phyloP scores from a whole-genome alignment of 495 filamentous ascomycete species.

The Evansstolkia leycettana region DNA sequence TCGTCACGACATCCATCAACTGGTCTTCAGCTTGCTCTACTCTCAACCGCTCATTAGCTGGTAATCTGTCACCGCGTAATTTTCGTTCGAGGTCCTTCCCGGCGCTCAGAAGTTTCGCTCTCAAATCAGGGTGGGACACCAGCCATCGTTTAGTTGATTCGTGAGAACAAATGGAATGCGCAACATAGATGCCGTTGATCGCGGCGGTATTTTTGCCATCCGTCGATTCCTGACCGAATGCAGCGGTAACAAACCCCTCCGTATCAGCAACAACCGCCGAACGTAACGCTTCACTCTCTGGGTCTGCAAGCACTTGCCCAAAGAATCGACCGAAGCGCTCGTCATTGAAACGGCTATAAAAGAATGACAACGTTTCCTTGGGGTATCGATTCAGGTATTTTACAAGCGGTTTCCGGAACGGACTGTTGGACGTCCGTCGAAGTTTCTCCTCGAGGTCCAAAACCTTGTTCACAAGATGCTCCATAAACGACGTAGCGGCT shows the following conservation, averaged over 20 bases:
- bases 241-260: conserved; percentile 51
- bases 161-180: conserved; percentile 55
- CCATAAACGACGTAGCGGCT: conserved; percentile 82
- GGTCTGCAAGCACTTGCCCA: conserved; percentile 72
- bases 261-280: conserved; percentile 62
- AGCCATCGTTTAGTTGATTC: conserved; percentile 54
- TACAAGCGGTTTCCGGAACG: conserved; percentile 84
- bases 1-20: conserved; percentile 74
- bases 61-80: conserved; percentile 54
- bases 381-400: conserved; percentile 91
- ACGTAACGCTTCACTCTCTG: conserved; percentile 61
- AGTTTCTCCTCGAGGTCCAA: conserved; percentile 78
- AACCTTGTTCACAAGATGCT: conserved; percentile 74
- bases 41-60: conserved; percentile 63
- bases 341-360: conserved; percentile 63
- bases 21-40: conserved; percentile 83
- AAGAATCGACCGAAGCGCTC: conserved; percentile 87
- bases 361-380: conserved; percentile 71
- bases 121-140: conserved; percentile 58
- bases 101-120: conserved; percentile 51
- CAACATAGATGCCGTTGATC: conserved; percentile 79
- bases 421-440: conserved; percentile 81
- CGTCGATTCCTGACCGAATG: conserved; percentile 43
- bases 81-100: conserved; percentile 66
- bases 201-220: conserved; percentile 59